Conservation (phyloP, 768 basidiomycete species). For the Suillus lakei region DNA sequence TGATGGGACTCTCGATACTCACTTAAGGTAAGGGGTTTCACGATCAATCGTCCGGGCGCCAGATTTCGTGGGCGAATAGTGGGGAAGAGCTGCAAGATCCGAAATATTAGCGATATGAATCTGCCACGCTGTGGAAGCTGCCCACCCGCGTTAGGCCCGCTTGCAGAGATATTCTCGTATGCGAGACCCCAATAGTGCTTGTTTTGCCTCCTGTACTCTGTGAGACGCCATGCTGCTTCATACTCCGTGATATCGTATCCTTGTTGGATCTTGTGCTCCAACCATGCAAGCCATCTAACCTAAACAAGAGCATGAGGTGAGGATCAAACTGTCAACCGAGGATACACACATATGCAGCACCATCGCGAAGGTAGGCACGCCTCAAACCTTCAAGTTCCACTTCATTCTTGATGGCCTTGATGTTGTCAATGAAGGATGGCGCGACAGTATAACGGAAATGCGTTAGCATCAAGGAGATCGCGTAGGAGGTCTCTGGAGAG, state of each 20-base stretch:
- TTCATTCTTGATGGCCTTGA: slow-evolving; percentile 89
- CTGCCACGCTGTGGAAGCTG: slow-evolving; percentile 3
- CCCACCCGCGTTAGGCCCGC: slow-evolving; percentile 83
- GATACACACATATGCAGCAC: slow-evolving; percentile 74
- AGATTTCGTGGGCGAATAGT: slow-evolving; percentile 81
- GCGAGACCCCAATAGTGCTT: slow-evolving; percentile 85
- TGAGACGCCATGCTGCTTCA: slow-evolving; percentile 86
- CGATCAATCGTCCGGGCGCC: slow-evolving; percentile 76
- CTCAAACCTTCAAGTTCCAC: slow-evolving; percentile 83
- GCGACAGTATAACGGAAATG: slow-evolving; percentile 78
- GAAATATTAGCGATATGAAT: slow-evolving; percentile 6
- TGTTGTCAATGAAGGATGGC: slow-evolving; percentile 71
- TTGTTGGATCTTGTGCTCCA: slow-evolving; percentile 77
- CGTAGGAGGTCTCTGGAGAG: slow-evolving; percentile 75
- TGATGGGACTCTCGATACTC: slow-evolving; percentile 32
- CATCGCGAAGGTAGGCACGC: slow-evolving; percentile 89
- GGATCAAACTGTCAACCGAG: slow-evolving; percentile 13
- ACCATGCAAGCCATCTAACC: slow-evolving; percentile 88
- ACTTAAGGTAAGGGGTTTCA: slow-evolving; percentile 90
- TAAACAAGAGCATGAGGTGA: slow-evolving; percentile 29
- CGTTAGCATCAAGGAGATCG: slow-evolving; percentile 84
- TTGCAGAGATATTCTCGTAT: slow-evolving; percentile 89
- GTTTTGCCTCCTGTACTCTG: slow-evolving; percentile 71
- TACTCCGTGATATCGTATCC: slow-evolving; percentile 90
- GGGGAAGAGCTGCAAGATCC: slow-evolving; percentile 70